Percentiles rank a stretch among this genome's conserved stretches.
These are phyloP conservation scores for Penicillium soppii DNA, from an alignment of 495 filamentous ascomycete genomes.

Conservation along the genomic window DNA sequence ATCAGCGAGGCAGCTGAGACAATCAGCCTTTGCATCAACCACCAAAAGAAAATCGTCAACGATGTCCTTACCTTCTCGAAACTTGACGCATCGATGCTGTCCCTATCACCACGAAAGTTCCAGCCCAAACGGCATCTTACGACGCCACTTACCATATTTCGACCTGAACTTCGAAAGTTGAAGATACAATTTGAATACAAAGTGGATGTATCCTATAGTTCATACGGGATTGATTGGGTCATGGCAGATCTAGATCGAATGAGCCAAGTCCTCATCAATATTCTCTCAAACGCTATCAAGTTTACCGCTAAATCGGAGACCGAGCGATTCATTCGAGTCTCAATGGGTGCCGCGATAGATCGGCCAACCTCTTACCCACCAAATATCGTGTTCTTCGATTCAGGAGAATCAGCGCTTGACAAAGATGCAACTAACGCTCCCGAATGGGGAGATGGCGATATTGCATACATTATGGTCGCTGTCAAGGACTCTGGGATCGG, in stretches of 20 bases:
- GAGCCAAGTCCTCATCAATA: slow-evolving; percentile 72
- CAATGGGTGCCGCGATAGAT: slow-evolving; percentile 62
- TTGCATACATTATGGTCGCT: slow-evolving; percentile 68
- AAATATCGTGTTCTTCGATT: slow-evolving; percentile 53
- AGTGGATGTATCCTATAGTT: slow-evolving; percentile 54
- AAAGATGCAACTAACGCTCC: slow-evolving; percentile 46
- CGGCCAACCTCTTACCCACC: slow-evolving; percentile 44
- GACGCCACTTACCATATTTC: slow-evolving; percentile 69
- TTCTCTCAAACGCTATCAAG: slow-evolving; percentile 77
- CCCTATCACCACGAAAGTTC: slow-evolving; percentile 64
- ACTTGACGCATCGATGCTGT: slow-evolving; percentile 72
- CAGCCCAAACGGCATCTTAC: slow-evolving; percentile 67
- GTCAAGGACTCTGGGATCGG: slow-evolving; percentile 80
- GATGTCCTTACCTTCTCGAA: slow-evolving; percentile 80
- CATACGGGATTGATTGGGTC: slow-evolving; percentile 63
- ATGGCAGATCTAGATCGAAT: slow-evolving; percentile 68
- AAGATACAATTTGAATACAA: slow-evolving; percentile 63
- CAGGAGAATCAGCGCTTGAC: slow-evolving; percentile 31
- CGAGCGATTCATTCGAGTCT: slow-evolving; percentile 64
- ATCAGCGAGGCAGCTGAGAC: slow-evolving; percentile 73
- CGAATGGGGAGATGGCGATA: slow-evolving; percentile 70
- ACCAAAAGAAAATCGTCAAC: slow-evolving; percentile 79
- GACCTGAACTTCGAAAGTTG: slow-evolving; percentile 65
- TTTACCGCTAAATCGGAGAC: slow-evolving; percentile 58
- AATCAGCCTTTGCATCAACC: slow-evolving; percentile 70